Conservation (phyloP, 805 yeast species). For the Saccharomycopsis selenospora region DNA sequence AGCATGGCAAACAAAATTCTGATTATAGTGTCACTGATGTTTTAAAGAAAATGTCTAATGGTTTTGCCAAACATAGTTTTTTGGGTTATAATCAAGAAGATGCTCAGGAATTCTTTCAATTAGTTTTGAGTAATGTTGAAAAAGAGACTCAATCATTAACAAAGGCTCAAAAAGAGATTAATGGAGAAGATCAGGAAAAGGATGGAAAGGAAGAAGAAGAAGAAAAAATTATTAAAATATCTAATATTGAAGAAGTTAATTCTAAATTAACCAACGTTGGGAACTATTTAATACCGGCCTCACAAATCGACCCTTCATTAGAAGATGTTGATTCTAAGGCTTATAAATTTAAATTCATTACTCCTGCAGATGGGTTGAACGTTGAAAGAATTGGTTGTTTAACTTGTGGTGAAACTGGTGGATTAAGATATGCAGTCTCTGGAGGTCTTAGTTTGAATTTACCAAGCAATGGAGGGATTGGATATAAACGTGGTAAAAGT, state of each 20-base stretch:
- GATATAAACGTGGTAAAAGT: background rate
- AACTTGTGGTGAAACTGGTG: conserved; percentile 89
- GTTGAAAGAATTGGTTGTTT: conserved; percentile 89
- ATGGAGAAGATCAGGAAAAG: conserved; percentile 18
- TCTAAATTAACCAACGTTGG: conserved; percentile 43
- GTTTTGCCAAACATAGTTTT: conserved; percentile 70
- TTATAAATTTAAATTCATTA: conserved; percentile 51
- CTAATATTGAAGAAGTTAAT: conserved; percentile 25
- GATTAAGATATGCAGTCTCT: conserved; percentile 73
- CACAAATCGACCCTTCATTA: conserved; percentile 59
- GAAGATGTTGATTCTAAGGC: conserved; percentile 36
- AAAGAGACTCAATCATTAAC: conserved; percentile 37
- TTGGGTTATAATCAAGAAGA: conserved; percentile 90
- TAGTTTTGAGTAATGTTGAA: conserved; percentile 61
- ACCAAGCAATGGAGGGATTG: conserved; percentile 40
- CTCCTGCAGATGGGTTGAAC: conserved; percentile 87
- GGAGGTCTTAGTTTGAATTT: conserved; percentile 68
- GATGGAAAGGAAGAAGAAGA: conserved; percentile 25
- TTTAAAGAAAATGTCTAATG: conserved; percentile 63
- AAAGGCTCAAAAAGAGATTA: conserved; percentile 24
- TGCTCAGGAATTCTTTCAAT: conserved; percentile 93
- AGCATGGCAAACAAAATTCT: conserved; percentile 44
- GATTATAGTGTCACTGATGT: conserved; percentile 57
- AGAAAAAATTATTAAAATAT: conserved; percentile 22
- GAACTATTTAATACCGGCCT: conserved; percentile 59